Conservation (phyloP, 2,329 filamentous ascomycete species). For the Orbilia javanica region DNA sequence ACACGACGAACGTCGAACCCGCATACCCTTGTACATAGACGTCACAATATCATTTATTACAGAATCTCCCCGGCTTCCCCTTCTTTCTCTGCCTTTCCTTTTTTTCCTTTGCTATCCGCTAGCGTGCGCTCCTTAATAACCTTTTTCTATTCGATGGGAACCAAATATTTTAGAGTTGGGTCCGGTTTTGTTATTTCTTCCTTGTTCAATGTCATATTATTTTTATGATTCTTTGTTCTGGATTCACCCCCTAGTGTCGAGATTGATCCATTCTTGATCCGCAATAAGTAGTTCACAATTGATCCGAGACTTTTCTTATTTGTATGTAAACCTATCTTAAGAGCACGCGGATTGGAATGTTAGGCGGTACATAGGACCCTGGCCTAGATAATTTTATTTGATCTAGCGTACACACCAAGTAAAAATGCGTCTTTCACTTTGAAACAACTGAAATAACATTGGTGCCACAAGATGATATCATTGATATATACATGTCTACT, state of each 20-base stretch:
- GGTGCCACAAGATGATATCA: neutral
- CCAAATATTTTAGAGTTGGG: neutral
- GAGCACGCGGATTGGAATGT: too few relatives aligned
- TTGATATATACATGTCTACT: neutral
- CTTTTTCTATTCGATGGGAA: neutral
- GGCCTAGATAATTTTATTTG: too few relatives aligned
- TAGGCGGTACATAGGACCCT: too few relatives aligned
- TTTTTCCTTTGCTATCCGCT: neutral
- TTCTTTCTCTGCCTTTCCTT: neutral
- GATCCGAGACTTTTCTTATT: too few relatives aligned
- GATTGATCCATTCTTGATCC: too few relatives aligned
- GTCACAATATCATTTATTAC: neutral
- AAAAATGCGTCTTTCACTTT: too few relatives aligned
- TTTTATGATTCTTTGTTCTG: neutral
- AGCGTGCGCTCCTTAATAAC: neutral
- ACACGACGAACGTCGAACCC: neutral
- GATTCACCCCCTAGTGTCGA: too few relatives aligned
- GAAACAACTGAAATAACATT: neutral
- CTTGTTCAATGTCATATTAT: neutral
- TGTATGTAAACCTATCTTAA: too few relatives aligned
- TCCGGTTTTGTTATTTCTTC: neutral
- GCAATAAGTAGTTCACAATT: too few relatives aligned
- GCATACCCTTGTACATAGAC: constrained; percentile 17
- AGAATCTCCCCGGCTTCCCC: neutral
- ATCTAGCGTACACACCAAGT: too few relatives aligned